Conservation (phyloP, 768 basidiomycete genomes). For the Cystofilobasidium macerans region DNA sequence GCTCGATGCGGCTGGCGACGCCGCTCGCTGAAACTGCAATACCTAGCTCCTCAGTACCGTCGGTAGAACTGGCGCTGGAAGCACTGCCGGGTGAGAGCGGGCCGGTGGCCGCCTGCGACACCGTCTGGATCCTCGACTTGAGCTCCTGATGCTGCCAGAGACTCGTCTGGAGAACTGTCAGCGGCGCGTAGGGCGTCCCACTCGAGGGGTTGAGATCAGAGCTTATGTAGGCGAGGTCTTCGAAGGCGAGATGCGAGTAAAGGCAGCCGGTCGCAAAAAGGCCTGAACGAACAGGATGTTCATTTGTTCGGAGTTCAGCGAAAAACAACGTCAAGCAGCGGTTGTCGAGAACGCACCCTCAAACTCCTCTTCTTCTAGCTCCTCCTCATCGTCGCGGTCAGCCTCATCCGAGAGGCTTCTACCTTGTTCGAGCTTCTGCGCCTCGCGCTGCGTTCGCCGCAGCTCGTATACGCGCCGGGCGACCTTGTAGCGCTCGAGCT, state of each 20-base stretch:
- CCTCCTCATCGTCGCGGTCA: conserved; percentile 21
- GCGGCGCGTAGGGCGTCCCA: conserved; percentile 55
- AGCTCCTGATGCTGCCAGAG: conserved; percentile 52
- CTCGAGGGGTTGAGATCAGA: conserved; percentile 64
- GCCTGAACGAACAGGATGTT: conserved; percentile 29
- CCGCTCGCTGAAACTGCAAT: conserved; percentile 50
- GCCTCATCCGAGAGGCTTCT: conserved; percentile 23
- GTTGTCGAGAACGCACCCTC: conserved; percentile 4
- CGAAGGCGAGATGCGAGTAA: conserved; percentile 73
- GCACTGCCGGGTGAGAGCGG: not conserved
- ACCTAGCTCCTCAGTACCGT: conserved; percentile 47
- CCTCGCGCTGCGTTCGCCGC: conserved; percentile 42
- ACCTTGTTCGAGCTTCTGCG: conserved; percentile 11
- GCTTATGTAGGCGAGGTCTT: conserved; percentile 65
- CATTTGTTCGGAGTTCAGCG: not conserved
- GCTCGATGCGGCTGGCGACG: conserved; percentile 37
- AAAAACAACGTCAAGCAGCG: not conserved
- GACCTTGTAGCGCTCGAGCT: conserved; percentile 68
- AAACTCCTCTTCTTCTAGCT: conserved; percentile 45
- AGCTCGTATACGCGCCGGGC: conserved; percentile 66
- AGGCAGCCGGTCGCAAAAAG: conserved; percentile 70
- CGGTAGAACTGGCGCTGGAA: not conserved
- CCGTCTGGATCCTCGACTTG: conserved; percentile 31
- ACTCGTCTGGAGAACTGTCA: conserved; percentile 58
- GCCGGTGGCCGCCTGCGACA: not conserved